These are phyloP conservation scores for Panellus pusillus DNA, from an alignment of 768 basidiomycete species.

Conservation along the genomic window DNA sequence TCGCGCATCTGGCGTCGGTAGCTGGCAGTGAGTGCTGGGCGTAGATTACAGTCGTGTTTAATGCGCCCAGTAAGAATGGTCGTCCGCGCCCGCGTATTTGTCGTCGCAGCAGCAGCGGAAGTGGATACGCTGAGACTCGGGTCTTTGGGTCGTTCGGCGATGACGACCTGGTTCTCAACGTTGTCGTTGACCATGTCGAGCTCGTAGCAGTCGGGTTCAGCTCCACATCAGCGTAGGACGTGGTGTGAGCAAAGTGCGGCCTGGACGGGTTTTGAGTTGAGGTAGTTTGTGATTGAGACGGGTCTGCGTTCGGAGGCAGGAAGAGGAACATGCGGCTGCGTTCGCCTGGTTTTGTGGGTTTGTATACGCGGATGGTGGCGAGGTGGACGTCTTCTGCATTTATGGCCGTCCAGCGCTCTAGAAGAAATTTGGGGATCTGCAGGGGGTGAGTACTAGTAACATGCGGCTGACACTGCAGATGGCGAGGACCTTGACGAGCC, in stretches of 20 bases:
- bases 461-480: neutral
- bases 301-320: slow-evolving; percentile 58
- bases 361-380: slow-evolving; percentile 82
- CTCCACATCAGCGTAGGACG: slow-evolving; percentile 33
- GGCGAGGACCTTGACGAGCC: slow-evolving; percentile 77
- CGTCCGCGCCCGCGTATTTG: slow-evolving; percentile 65
- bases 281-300: slow-evolving; percentile 22
- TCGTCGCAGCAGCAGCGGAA: slow-evolving; percentile 39
- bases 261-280: slow-evolving; percentile 30
- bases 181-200: slow-evolving; percentile 84
- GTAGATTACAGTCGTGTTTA: slow-evolving; percentile 77
- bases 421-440: slow-evolving; percentile 83
- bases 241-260: slow-evolving; percentile 37
- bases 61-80: slow-evolving; percentile 79
- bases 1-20: slow-evolving; percentile 76
- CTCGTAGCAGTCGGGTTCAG: slow-evolving; percentile 74
- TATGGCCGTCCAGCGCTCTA: slow-evolving; percentile 83
- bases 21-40: slow-evolving; percentile 63
- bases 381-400: slow-evolving; percentile 75
- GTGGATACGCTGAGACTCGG: slow-evolving; percentile 36
- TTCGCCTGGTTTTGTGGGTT: slow-evolving; percentile 35
- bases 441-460: neutral
- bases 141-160: slow-evolving; percentile 81
- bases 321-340: slow-evolving; percentile 63
- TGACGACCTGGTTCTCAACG: slow-evolving; percentile 83